phyloP scores from a whole-genome alignment of 306 rosid species.

The Aeschynomene evenia region DNA sequence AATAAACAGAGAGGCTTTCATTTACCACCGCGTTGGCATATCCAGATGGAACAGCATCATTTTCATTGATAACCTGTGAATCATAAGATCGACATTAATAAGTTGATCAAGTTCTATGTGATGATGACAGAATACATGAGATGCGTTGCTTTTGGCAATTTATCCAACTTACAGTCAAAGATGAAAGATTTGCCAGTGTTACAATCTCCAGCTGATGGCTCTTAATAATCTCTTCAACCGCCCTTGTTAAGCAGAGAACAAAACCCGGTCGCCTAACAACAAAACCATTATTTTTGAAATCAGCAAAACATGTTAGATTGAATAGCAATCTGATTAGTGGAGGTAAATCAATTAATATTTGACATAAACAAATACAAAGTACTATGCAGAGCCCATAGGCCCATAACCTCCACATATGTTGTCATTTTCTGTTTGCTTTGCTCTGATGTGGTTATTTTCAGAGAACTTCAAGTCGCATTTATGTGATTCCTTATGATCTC shows the following conservation, averaged over 20 bases:
- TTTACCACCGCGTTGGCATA: slow-evolving; percentile 40
- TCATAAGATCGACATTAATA: slow-evolving; percentile 3
- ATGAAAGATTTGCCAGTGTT: slow-evolving; percentile 76
- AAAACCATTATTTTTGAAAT: slow-evolving; percentile 1
- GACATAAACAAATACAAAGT: slow-evolving; percentile 10
- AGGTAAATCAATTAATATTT: background rate
- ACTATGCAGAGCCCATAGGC: background rate
- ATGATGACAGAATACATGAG: background rate
- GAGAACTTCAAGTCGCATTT: background rate
- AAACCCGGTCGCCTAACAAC: slow-evolving; percentile 44
- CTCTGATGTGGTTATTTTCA: background rate
- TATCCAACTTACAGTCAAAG: slow-evolving; percentile 53
- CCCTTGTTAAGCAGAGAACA: slow-evolving; percentile 41
- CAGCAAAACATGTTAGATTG: slow-evolving; percentile 17
- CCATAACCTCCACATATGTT: background rate
- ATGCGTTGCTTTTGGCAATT: background rate
- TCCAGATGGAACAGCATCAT: slow-evolving; percentile 38
- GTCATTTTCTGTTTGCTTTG: background rate
- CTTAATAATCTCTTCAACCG: slow-evolving; percentile 31
- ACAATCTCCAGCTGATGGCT: slow-evolving; percentile 58
- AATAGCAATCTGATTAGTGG: slow-evolving; percentile 3
- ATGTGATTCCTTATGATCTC: background rate
- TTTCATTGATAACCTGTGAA: slow-evolving; percentile 40
- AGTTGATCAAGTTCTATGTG: background rate
- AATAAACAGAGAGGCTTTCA: slow-evolving; percentile 48